Base-by-base conservation (phyloP, 139 green algal genomes). In the Tetraselmis chui region DNA sequence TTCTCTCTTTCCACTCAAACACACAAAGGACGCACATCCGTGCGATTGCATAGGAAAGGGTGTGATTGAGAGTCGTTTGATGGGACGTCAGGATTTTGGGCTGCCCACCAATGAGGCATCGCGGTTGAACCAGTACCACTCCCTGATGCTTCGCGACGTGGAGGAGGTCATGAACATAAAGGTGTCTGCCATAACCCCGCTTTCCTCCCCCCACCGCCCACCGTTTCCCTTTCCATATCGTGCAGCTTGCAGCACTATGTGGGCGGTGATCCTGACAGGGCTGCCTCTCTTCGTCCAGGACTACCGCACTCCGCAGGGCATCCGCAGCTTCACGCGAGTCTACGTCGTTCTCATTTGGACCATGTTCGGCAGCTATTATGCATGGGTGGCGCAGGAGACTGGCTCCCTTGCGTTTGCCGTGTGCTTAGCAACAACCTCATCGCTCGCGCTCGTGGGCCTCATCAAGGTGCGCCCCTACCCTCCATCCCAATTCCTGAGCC, bases 261-360 rank as follows among this genome's bases (percentile, higher is more conserved):
- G n/a, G n/a, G n/a, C n/a, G n/a, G n/a, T n/a, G n/a, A n/a, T n/a
- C n/a, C n/a, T n/a, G n/a, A n/a, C n/a, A n/a, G n/a, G n/a, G n/a
- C n/a, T n/a, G n/a, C n/a, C n/a, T n/a, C n/a, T n/a, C n/a, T n/a
- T n/a, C 45, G 45, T 5, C 11, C 29, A 79, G 76, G 29, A 79
- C 76, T 79, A 79, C 29, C 76, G 76, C 29, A 79, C 76, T 18
- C 76, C 76, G 76, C 76, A 79, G 29, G 76, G 76, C 76, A 79
- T 79, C 76, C 76, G 76, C 29, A 45, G 29, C 76, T 79, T 79
- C 29, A 31, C 76, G 76, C 29, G 76, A 5, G 29, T 79, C 5
- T 79, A 79, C 76, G 76, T 79, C 76, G 22, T 79, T 22, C 29
- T 79, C 76, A 79, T 79, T 18, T 31, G 29, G 29, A 31, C 29